phyloP scores from a whole-genome alignment of 768 basidiomycete genomes.

The Kwoniella sp. region DNA sequence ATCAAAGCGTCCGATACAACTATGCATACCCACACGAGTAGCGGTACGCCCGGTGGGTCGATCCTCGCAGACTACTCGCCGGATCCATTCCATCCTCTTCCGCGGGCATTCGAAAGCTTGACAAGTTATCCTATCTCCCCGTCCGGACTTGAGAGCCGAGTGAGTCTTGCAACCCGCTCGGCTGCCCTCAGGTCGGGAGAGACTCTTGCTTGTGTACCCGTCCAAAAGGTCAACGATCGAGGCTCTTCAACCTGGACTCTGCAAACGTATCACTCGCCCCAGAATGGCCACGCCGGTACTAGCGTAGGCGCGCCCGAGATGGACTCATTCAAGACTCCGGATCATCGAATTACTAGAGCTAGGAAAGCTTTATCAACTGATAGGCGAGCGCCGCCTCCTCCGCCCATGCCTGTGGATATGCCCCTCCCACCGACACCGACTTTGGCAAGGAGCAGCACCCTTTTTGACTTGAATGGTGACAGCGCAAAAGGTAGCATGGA shows the following conservation, averaged over 20 bases:
- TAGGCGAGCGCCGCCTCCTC: constrained; percentile 43
- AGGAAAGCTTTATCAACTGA: constrained; percentile 2
- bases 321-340: constrained; percentile 16
- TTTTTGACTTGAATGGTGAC: constrained; percentile 18
- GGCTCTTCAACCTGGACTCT: constrained; percentile 37
- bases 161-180: constrained; percentile 22
- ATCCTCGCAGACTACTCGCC: constrained; percentile 44
- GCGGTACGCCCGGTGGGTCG: constrained; percentile 35
- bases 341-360: constrained; percentile 1
- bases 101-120: constrained; percentile 40
- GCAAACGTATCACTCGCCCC: constrained; percentile 34
- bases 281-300: neutral
- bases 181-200: constrained; percentile 10
- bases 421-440: constrained; percentile 49
- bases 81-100: constrained; percentile 45
- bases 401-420: constrained; percentile 42
- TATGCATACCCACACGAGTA: constrained; percentile 21
- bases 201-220: constrained; percentile 20
- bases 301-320: constrained; percentile 4
- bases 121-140: constrained; percentile 40
- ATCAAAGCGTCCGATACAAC: constrained; percentile 16
- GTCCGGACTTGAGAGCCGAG: constrained; percentile 19
- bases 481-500: constrained; percentile 38
- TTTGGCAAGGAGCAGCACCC: constrained; percentile 23
- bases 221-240: constrained; percentile 8